These are phyloP conservation scores for Piromyces sp. DNA, from an alignment of 192 early-diverging fungal genomes.

Conservation along the genomic window DNA sequence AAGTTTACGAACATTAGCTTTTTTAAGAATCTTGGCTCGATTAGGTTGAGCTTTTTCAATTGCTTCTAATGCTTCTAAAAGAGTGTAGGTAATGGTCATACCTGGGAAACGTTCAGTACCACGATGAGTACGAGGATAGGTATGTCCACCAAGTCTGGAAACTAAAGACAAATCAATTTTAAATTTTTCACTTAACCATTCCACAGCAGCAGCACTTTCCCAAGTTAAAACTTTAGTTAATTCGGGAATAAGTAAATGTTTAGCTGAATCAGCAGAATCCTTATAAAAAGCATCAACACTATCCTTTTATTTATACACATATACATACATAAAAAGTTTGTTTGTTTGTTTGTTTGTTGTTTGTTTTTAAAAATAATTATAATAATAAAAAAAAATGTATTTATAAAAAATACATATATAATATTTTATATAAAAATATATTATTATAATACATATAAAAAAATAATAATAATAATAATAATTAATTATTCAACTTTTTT, in stretches of 20 bases:
- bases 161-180: constrained; percentile 72
- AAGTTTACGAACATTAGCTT: constrained; percentile 61
- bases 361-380: no score
- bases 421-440: no score
- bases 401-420: no score
- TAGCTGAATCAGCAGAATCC: constrained; percentile 73
- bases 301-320: constrained; percentile 45
- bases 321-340: no score
- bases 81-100: constrained; percentile 87
- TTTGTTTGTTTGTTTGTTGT: no score
- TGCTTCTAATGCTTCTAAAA: constrained; percentile 68
- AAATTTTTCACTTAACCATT: constrained; percentile 86
- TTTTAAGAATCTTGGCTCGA: constrained; percentile 62
- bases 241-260: constrained; percentile 57
- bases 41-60: constrained; percentile 39
- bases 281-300: constrained; percentile 67
- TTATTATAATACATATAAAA: no score
- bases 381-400: no score
- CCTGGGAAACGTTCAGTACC: constrained; percentile 59
- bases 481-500: no score
- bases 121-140: constrained; percentile 84
- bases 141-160: constrained; percentile 81
- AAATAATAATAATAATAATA: no score
- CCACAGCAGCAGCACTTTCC: constrained; percentile 70
- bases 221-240: constrained; percentile 73